Evolutionary conservation across 2,329 filamentous ascomycete genomes (phyloP), one percentile per base, ranked within the genome.

Genomic region (Fusarium caatingaense): DNA sequence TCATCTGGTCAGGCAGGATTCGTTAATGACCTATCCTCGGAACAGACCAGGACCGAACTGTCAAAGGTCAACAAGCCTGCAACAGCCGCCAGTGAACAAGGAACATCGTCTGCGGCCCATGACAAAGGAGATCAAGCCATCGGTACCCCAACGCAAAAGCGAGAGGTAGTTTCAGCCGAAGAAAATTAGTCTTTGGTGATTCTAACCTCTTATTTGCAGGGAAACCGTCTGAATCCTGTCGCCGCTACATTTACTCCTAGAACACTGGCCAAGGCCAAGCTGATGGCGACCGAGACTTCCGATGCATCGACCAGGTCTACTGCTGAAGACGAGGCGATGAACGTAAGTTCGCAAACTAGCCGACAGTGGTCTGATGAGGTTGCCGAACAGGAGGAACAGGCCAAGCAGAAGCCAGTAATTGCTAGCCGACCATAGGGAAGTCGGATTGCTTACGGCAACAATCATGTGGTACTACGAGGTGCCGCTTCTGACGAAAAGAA

Each of bases 201-300:
- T 80, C 81, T 83, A 78, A 84, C 78, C 76, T 78, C 74, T 42
- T 78, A 71, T 64, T 74, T 78, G 71, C 78, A 88, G 85, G 83
- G 80, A 77, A 84, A 81, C 65, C 86, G 80, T 73, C 78, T 88
- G 72, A 88, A 89, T 77, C 87, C 87, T 32, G 80, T 83, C 71
- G 87, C 87, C 28, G 83, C 85, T 46, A 83, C 84, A 56, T 89
- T 89, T 65, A 88, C 85, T 3, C 86, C 87, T 49, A 82, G 82
- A 27, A 68, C 64, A 20, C 48, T 74, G 28, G 67, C 69, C 15
- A 75, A 71, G 60, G 60, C 63, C 20, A 62, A 62, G 44, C 57
- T 51, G 23, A 27, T 64, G 20, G 34, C 28, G 34, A 69, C 64
- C 16, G 57, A 72, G 27, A 53, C 42, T 10, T 72, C 71, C 12